phyloP scores from a whole-genome alignment of 495 filamentous ascomycete species.

The Oleoguttula mirabilis region DNA sequence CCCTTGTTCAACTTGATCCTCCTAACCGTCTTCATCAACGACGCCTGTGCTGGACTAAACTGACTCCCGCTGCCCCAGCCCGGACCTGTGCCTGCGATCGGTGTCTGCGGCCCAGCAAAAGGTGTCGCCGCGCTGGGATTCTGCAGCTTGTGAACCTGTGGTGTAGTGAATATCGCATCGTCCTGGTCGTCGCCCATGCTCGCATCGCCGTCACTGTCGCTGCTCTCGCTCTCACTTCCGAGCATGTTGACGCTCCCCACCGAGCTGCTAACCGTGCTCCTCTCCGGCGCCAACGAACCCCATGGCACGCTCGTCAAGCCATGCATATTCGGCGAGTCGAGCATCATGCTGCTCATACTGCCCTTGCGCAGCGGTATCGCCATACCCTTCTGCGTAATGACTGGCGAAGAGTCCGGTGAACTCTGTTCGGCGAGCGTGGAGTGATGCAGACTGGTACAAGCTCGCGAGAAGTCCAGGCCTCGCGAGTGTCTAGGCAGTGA shows the following conservation, averaged over 20 bases:
- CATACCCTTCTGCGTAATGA: conserved; percentile 65
- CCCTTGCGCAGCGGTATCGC: conserved; percentile 55
- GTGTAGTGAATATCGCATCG: conserved; percentile 60
- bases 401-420: conserved; percentile 90
- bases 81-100: conserved; percentile 4
- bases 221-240: conserved; percentile 62
- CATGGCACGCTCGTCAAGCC: conserved; percentile 20
- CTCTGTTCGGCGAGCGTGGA: conserved; percentile 81
- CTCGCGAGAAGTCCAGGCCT: conserved; percentile 83
- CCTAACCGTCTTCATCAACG: conserved; percentile 52
- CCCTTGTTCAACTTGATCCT: conserved; percentile 52
- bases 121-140: conserved; percentile 38
- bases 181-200: conserved; percentile 68
- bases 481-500: conserved; percentile 76
- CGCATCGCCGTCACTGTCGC: conserved; percentile 64
- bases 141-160: conserved; percentile 44
- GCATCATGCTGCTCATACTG: conserved; percentile 31
- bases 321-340: conserved; percentile 37
- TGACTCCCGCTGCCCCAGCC: conserved; percentile 8
- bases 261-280: conserved; percentile 66
- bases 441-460: conserved; percentile 90
- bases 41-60: conserved; percentile 53
- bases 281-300: conserved; percentile 45
- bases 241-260: conserved; percentile 74
- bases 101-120: conserved; percentile 35